Base-by-base conservation (phyloP, 2,329 filamentous ascomycete species). In the Phoma sp. region DNA sequence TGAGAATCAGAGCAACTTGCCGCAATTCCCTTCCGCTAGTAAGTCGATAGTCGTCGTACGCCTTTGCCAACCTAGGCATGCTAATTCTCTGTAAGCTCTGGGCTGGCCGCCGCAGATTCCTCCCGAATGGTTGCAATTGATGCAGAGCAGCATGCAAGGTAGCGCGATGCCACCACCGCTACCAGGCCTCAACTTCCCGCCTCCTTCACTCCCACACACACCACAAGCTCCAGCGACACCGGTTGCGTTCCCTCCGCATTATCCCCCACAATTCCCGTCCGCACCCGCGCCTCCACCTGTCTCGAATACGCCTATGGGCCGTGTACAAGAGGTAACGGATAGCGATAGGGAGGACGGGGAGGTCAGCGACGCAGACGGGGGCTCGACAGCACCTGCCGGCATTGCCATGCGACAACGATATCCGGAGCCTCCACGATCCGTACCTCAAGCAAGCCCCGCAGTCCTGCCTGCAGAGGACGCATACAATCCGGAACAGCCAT, bases 341-440 rank as follows among this genome's bases (percentile, higher is more conserved):
- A 72, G 72, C 49, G 80, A 83, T 52, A 77, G 77, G 51, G 90
- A 95, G 66, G 90, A 96, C 65, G 90, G 89, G 13, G 91, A 96
- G 71, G 72, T 95, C 27, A 89, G 86, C 59, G 90, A 93, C n/a
- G 54, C 58, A 6, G 70, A 68, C 14, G 56, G 22, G 4, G 33
- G 46, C 29, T 57, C 62, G 23, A 49, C 55, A 18, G 49, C 55
- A 9, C 58, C 62, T 24, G 59, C 57, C 5, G 39, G 14, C 29
- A 57, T 53, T 18, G 44, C 27, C 42, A 56, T 56, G 25, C 54
- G 49, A 22, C 55, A 43, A 18, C 35, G 47, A 9, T 42, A 51
- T 30, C 52, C 40, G 29, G 57, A 57, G 23, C 62, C 64, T 22
- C 67, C 68, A 30, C 68, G 64, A 35, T 70, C 69, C 23, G 64